Evolutionary conservation across 2,329 filamentous ascomycete genomes (phyloP), one percentile per base, ranked within the genome.

Genomic region (Zymoseptoria tritici): DNA sequence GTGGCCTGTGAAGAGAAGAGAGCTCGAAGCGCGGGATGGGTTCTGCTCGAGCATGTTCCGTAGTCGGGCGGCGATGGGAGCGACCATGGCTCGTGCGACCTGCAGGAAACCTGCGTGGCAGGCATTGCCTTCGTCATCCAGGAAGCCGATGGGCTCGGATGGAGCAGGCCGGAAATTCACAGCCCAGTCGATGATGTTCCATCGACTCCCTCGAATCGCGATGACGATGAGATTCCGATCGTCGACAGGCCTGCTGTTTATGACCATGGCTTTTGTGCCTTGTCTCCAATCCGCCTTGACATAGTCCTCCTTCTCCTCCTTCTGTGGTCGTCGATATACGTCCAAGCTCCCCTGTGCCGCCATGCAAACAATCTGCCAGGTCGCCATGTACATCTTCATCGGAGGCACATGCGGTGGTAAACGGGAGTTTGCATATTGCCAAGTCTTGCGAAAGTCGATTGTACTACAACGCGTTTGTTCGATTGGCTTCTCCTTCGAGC

Each of bases 181-280:
- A 1, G 88, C 83, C 91, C 91, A 96, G 75, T 96, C 91, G 77
- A 89, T 85, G 66, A 94, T 89, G 6, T 84, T 88, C 62, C 60
- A 65, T 22, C 90, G 85, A 0, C 86, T 91, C 20, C 91, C 91
- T 20, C 91, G 84, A 62, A 96, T 89, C 13, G 91, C 90, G 68
- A 96, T 89, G 9, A 95, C 87, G 58, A 96, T 87, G 19, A 87
- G 86, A 70, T 89, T 85, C 77, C 87, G 85, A 67, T 90, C 81
- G 68, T 94, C 90, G 71, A 91, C 84, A 1, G 89, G 85, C 0
- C 92, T 81, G 0, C 87, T 90, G 70, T 92, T 93, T 70, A 95
- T 86, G 16, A 89, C 85, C 86, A 93, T 93, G 22, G 90, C 88
- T 71, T 92, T 93, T 0, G 89, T 88, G n/a, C 89, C 89, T 3